Base-by-base conservation (phyloP, 2,329 filamentous ascomycete genomes). In the Helicocarpus griseus region DNA sequence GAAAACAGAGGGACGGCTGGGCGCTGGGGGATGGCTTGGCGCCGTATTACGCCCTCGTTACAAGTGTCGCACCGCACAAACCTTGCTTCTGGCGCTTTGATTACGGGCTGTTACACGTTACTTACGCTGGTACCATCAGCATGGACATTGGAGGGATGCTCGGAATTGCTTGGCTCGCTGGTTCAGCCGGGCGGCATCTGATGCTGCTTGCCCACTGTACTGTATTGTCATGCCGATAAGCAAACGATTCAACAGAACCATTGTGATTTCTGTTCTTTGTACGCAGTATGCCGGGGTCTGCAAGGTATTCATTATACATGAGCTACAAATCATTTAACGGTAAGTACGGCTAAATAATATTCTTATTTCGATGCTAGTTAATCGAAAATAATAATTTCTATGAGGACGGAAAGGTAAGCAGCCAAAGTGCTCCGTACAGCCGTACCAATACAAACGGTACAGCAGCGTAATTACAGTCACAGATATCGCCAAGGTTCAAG, bases 401-500 rank as follows among this genome's bases (percentile, higher is more conserved):
- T n/a, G n/a, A n/a, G n/a, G n/a, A n/a, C n/a, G n/a, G n/a, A n/a
- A n/a, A n/a, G n/a, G n/a, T n/a, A n/a, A n/a, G n/a, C n/a, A n/a
- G n/a, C n/a, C n/a, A n/a, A n/a, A n/a, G n/a, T n/a, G n/a, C n/a
- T n/a, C n/a, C n/a, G n/a, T n/a, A n/a, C n/a, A n/a, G n/a, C n/a
- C n/a, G 3, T 35, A 6, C 3, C 5, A 35, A 35, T 35, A 35
- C 31, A n/a, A n/a, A n/a, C 22, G 24, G 17, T 5, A 29, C 11
- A 45, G 26, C 17, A 13, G 9, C 26, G 28, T 11, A 48, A 47
- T 22, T 19, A n/a, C 9, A 31, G 28, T 6, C 28, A n/a, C 11
- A 35, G 11, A 31, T 31, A 38, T 13, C 33, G 52, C 50, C 52
- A 54, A 54, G 52, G 40, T 49, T 35, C 43, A 51, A 14, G 46